Percentiles rank a stretch among this genome's conserved stretches.
Conservation (phyloP, 345 rosid species). For the Psidium friedrichsthalianum region DNA sequence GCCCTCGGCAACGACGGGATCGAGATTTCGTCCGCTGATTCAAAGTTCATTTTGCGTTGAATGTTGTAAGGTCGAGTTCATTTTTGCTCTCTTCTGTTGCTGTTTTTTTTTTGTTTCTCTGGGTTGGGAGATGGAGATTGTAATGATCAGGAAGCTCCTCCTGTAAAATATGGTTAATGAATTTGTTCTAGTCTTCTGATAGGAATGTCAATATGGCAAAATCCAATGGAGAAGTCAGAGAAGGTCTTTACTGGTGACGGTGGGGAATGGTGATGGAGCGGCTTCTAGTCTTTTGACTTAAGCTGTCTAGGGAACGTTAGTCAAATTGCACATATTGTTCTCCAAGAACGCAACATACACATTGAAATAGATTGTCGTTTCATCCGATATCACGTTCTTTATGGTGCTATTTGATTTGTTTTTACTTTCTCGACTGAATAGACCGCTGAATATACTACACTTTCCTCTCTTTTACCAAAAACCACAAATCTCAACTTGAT, state of each 20-base stretch:
- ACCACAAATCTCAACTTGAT: no score
- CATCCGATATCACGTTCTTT: no score
- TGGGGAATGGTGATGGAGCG: not conserved
- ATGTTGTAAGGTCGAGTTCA: not conserved
- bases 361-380: no score
- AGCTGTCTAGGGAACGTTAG: not conserved
- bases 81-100: not conserved
- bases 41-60: slow-evolving; percentile 3
- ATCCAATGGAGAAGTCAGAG: not conserved
- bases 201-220: not conserved
- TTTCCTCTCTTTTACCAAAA: no score
- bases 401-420: no score
- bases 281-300: not conserved
- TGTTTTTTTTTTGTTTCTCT: not conserved
- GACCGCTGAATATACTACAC: no score
- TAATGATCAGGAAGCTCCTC: not conserved
- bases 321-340: not conserved
- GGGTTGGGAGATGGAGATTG: not conserved
- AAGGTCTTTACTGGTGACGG: not conserved
- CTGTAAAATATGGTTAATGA: not conserved
- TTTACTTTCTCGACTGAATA: no score
- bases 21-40: not conserved
- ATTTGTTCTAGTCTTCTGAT: not conserved
- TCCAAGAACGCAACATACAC: no score
- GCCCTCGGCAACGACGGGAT: not conserved